phyloP scores from a whole-genome alignment of 2,329 filamentous ascomycete genomes.

The Dendryphion nanum region DNA sequence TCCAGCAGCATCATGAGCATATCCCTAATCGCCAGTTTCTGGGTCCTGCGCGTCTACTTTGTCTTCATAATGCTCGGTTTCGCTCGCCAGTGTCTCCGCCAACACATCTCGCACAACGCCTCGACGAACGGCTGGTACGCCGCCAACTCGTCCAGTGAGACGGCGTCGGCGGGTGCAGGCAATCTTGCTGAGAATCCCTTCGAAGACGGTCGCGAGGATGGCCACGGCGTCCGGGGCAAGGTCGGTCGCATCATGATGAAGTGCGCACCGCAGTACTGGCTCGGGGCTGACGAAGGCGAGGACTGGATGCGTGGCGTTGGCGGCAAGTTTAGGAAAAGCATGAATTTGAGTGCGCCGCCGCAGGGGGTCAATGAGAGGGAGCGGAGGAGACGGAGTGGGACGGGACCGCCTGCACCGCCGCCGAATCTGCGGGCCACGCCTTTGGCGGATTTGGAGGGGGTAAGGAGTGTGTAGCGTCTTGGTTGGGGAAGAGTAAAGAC shows the following conservation, averaged over 20 bases:
- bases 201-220: conserved; percentile 65
- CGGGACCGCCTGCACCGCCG: conserved; percentile 51
- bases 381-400: conserved; percentile 60
- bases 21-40: conserved; percentile 70
- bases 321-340: conserved; percentile 57
- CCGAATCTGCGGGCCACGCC: conserved; percentile 11
- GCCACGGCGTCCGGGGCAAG: conserved; percentile 75
- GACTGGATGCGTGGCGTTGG: conserved; percentile 67
- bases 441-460: conserved; percentile 15
- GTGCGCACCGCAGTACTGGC: conserved; percentile 75
- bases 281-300: conserved; percentile 63
- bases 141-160: too few relatives aligned
- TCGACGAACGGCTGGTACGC: conserved; percentile 44
- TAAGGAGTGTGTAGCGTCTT: too few relatives aligned
- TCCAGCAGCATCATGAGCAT: conserved; percentile 73
- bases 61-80: conserved; percentile 80
- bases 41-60: conserved; percentile 77
- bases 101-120: conserved; percentile 56
- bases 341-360: conserved; percentile 27
- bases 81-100: conserved; percentile 72
- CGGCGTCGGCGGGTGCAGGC: conserved; percentile 40
- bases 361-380: conserved; percentile 56
- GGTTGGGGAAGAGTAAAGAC: too few relatives aligned
- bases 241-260: conserved; percentile 77
- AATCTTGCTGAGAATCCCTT: conserved; percentile 67